phyloP scores from a whole-genome alignment of 768 basidiomycete genomes.

The Collybiopsis confluens region DNA sequence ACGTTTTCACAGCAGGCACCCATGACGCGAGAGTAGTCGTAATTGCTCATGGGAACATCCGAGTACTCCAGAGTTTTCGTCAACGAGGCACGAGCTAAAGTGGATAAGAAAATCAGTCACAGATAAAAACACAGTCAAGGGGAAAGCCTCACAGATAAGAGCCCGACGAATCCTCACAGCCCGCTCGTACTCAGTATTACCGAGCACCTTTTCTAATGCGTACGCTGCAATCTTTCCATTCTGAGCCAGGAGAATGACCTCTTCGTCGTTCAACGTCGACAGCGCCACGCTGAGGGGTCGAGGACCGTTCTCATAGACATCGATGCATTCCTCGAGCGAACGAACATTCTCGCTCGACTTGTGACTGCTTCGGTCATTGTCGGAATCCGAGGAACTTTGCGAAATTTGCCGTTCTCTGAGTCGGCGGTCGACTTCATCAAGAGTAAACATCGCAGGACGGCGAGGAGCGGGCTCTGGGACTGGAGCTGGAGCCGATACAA shows the following conservation, averaged over 20 bases:
- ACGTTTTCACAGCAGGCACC: slow-evolving; percentile 99
- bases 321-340: slow-evolving; percentile 71
- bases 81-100: slow-evolving; percentile 72
- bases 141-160: slow-evolving; percentile 71
- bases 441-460: slow-evolving; percentile 35
- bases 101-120: slow-evolving; percentile 3
- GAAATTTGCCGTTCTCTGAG: slow-evolving; percentile 31
- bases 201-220: slow-evolving; percentile 91
- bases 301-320: slow-evolving; percentile 74
- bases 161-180: slow-evolving; percentile 86
- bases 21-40: slow-evolving; percentile 91
- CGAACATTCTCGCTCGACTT: slow-evolving; percentile 27
- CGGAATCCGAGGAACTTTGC: not conserved
- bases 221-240: slow-evolving; percentile 94
- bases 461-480: slow-evolving; percentile 14
- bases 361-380: not conserved
- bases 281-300: slow-evolving; percentile 54
- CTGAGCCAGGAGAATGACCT: slow-evolving; percentile 83
- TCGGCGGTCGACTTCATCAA: slow-evolving; percentile 54
- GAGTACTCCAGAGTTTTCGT: slow-evolving; percentile 84
- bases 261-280: slow-evolving; percentile 79
- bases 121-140: not conserved
- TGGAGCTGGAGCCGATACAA: slow-evolving; percentile 2
- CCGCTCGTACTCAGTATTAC: slow-evolving; percentile 57
- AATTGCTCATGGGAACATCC: slow-evolving; percentile 75